Evolutionary conservation across 2,329 filamentous ascomycete species (phyloP).

Genomic region (Colletotrichum sp.): DNA sequence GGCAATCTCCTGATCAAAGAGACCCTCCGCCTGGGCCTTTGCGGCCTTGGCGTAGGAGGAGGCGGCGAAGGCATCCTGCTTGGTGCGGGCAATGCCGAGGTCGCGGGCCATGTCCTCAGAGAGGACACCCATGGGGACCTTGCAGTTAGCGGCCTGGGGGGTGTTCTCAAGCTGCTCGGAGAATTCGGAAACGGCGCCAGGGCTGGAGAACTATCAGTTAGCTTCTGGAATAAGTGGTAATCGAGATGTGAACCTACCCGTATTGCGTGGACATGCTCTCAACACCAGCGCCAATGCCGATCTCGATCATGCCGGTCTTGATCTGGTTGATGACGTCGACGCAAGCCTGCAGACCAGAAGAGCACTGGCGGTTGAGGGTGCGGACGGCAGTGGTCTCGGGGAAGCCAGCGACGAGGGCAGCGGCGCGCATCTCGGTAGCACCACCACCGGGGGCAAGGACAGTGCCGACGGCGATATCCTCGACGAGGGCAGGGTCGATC

Average conservation of each 20-base stretch:
- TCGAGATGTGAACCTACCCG: slow-evolving; percentile 60
- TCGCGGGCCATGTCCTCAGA: slow-evolving; percentile 96
- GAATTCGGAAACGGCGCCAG: slow-evolving; percentile 89
- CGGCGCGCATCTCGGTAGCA: slow-evolving; percentile 95
- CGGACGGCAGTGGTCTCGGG: slow-evolving; percentile 84
- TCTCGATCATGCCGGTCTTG: slow-evolving; percentile 88
- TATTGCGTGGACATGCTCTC: slow-evolving; percentile 97
- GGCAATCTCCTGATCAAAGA: slow-evolving; percentile 90
- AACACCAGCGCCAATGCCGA: slow-evolving; percentile 92
- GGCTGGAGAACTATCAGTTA: slow-evolving; percentile 49
- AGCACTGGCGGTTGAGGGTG: slow-evolving; percentile 93
- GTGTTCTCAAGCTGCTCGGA: slow-evolving; percentile 84
- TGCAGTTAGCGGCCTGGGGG: slow-evolving; percentile 90
- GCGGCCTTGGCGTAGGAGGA: slow-evolving; percentile 88
- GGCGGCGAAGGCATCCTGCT: slow-evolving; percentile 95
- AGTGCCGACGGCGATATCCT: slow-evolving; percentile 90
- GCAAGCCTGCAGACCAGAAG: slow-evolving; percentile 88
- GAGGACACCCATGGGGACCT: slow-evolving; percentile 93
- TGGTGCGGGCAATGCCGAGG: slow-evolving; percentile 70
- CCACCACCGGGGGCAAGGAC: slow-evolving; percentile 93
- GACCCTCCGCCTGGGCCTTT: slow-evolving; percentile 83
- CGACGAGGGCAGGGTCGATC: slow-evolving; percentile 86
- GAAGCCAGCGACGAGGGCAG: slow-evolving; percentile 88
- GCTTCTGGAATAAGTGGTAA: not conserved
- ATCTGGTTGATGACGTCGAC: slow-evolving; percentile 96